Base-by-base conservation (phyloP, 352 stramenopile genomes). In the Globisporangium okanoganense region DNA sequence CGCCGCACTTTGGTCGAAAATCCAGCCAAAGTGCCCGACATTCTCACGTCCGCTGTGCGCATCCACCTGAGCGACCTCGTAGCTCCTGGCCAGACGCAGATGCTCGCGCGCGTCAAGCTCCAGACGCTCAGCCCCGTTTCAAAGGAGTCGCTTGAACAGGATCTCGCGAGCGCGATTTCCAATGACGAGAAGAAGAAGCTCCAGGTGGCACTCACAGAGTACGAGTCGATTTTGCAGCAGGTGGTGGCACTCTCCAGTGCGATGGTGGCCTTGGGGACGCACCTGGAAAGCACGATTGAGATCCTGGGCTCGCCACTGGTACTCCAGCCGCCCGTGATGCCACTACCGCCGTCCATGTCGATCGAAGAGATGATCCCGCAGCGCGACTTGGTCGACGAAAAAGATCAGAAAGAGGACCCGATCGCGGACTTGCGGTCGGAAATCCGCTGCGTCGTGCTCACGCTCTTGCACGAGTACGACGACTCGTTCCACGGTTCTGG, bases 171-270 rank as follows among this genome's bases (percentile, higher is more conserved):
- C 44, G 66, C 78, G 1, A 36, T 69, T 16, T 75, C 77, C 10
- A 80, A 75, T 40, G 85, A 94, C 22, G 85, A 94, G 22, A 94
- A 90, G 66, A 94, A 90, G 67, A 82, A 80, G 40, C 54, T 86
- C 3, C 85, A 92, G 43, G 58, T 68, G 22, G 67, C 80, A 16
- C 29, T 94, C 31, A 76, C 64, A 45, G 85, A 94, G 20, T 92
- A 88, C 61, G 82, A 93, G 16, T 49, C 66, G 3, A 33, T 54
- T 0, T 54, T 72, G 18, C 67, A 79, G 33, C 58, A 72, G 22
- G 62, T 66, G 20, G 45, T 50, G 9, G 36, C 61, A 1, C 54
- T 87, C 22, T 72, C 73, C 2, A 56, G 14, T 0, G 60, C 72
- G n/a, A 49, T 76, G 12, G 62, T 36, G 2, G 36, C 18, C n/a